A percentile compares a stretch with the other conserved stretches of the same genome.
phyloP scores from a whole-genome alignment of 805 yeast species.

The Kluyveromyces dobzhanskii region DNA sequence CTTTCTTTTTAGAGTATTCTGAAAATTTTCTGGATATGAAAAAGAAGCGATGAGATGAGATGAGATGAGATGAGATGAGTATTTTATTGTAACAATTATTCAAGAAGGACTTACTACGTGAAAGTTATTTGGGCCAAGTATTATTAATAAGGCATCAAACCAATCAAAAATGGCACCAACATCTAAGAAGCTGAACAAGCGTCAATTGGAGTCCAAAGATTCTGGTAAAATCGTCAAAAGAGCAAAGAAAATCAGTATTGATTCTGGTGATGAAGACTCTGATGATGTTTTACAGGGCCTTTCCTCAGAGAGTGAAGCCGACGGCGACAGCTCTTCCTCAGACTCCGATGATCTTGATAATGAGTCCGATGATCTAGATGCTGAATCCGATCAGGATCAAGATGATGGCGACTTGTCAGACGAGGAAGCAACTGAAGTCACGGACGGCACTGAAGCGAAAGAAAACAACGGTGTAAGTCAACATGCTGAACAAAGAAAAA shows the following conservation, averaged over 20 bases:
- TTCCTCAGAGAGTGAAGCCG: constrained; percentile 14
- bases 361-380: constrained; percentile 18
- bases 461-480: constrained; percentile 51
- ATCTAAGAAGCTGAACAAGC: constrained; percentile 1
- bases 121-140: too few relatives aligned
- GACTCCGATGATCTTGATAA: constrained; percentile 27
- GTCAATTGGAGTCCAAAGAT: not conserved
- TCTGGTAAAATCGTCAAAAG: constrained; percentile 3
- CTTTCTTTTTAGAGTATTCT: too few relatives aligned
- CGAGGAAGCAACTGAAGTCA: constrained; percentile 25
- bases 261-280: constrained; percentile 26
- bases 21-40: constrained; percentile 5
- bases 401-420: constrained; percentile 26
- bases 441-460: constrained; percentile 27
- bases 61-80: not conserved
- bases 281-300: constrained; percentile 5
- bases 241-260: constrained; percentile 18
- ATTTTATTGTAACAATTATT: too few relatives aligned
- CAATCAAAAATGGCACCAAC: not conserved
- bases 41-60: constrained; percentile 6
- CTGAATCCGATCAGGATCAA: constrained; percentile 21
- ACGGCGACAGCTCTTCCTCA: constrained; percentile 14
- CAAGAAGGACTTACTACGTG: too few relatives aligned
- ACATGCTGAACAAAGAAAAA: constrained; percentile 75
- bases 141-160: too few relatives aligned